A percentile compares a stretch with the other conserved stretches of the same genome.
Evolutionary conservation across 225 moss, liverwort and hornwort genomes (phyloP).

Genomic region (Climacium dendroides): DNA sequence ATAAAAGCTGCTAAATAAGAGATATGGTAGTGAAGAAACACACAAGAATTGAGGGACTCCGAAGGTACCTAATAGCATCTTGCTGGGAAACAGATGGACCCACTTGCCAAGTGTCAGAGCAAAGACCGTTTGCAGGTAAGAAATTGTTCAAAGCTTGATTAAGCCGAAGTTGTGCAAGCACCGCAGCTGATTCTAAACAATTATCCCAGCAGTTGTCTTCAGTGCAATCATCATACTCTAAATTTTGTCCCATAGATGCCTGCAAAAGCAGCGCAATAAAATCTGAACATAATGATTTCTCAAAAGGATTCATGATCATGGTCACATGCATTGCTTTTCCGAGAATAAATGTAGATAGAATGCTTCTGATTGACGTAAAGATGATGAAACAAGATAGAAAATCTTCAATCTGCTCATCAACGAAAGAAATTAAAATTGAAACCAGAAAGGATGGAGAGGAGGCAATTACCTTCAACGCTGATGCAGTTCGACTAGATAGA

Average conservation of each 20-base stretch:
- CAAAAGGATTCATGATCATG: not conserved
- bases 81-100: conserved; percentile 20
- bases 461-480: conserved; percentile 14
- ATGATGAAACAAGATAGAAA: not conserved
- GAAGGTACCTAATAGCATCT: conserved; percentile 17
- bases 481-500: conserved; percentile 21
- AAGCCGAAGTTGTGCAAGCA: conserved; percentile 31
- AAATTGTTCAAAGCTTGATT: conserved; percentile 23
- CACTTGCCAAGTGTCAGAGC: conserved; percentile 17
- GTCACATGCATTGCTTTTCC: not conserved
- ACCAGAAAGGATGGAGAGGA: not conserved
- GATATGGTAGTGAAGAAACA: not conserved
- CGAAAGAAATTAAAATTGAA: not conserved
- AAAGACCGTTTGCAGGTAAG: not conserved
- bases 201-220: conserved; percentile 7
- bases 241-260: not conserved
- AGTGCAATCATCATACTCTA: not conserved
- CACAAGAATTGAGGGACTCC: not conserved
- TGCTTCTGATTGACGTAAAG: not conserved
- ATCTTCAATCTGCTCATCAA: not conserved
- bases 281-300: not conserved
- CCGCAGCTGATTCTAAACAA: conserved; percentile 23
- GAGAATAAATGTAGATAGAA: not conserved
- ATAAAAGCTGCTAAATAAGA: not conserved
- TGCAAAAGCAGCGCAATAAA: not conserved